These are phyloP conservation scores for Colletotrichum sp. DNA, from an alignment of 2,329 filamentous ascomycete species.

Conservation along the genomic window DNA sequence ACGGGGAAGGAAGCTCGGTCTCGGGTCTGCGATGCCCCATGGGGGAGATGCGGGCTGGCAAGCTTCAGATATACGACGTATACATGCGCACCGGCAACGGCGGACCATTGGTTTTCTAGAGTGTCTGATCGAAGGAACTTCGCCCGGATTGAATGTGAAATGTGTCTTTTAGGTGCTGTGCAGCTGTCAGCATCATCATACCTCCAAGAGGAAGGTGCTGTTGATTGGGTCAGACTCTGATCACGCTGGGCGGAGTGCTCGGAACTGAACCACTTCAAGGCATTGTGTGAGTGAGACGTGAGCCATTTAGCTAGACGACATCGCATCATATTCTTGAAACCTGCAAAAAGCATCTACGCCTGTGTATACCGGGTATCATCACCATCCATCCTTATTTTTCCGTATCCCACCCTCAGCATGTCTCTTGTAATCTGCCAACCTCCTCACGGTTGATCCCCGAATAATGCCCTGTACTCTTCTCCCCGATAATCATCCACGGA, in stretches of 20 bases:
- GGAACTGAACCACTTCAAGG: background rate
- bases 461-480: constrained; percentile 33
- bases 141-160: no score
- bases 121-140: accelerated
- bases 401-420: constrained; percentile 5
- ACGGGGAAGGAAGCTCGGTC: background rate
- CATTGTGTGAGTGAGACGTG: background rate
- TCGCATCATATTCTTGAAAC: background rate
- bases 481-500: constrained; percentile 56
- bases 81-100: background rate
- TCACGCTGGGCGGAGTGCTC: background rate
- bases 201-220: background rate
- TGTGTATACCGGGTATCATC: background rate
- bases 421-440: constrained; percentile 19
- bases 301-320: background rate
- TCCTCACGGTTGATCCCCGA: constrained; percentile 42
- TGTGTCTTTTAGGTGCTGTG: background rate
- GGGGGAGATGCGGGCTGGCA: background rate
- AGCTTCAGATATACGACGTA: background rate
- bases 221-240: background rate
- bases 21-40: background rate
- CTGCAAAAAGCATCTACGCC: background rate
- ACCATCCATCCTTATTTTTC: background rate
- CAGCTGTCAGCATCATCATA: background rate
- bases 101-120: background rate